Evolutionary conservation across 768 basidiomycete genomes (phyloP), one percentile per base, ranked within the genome.

Genomic region (Mycena pura): DNA sequence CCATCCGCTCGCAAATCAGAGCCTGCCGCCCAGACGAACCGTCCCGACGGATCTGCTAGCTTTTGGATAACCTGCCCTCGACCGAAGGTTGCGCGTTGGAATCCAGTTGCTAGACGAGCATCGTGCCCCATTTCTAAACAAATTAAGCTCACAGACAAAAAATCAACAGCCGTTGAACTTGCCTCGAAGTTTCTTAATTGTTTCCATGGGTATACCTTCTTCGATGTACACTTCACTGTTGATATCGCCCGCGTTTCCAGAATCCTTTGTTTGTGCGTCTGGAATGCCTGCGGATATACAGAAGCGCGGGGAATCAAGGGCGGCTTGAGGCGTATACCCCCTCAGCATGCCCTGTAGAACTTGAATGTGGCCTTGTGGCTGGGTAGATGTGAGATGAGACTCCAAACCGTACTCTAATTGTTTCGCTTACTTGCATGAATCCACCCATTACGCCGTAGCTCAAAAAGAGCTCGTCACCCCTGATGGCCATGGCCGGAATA

Each of bases 281-380:
- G 92, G 90, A 56, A 82, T 83, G 24, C 91, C 92, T 17, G 93
- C 86, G 14, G 94, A 95, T 58, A 99, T 98, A 72, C 96, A 99
- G 78, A 99, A 97, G 14, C 96, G 87, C 9, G 96, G 96, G 0
- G 95, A 91, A 74, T 98, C 96, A 34, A 99, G 84, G 14, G 95
- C 92, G 3, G 92, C 87, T 76, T 99, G 97, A 0, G 88, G 84
- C 2, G 88, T 91, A 73, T 87, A 93, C 2, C 96, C 96, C 44
- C 95, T 85, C 25, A 98, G 82, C 50, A 97, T 84, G 71, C 95
- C 97, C 27, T 98, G 76, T 24, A 99, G 80, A 7, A 98, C 95
- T 75, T 99, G 97, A 4, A 99, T 84, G 67, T 99, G 96, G 0
- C 97, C 96, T 81, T 96, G 95, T 1, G 96, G 96, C 86, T 97